phyloP scores from a whole-genome alignment of 129 eudicot genomes.

The Pittosporum tobira region DNA sequence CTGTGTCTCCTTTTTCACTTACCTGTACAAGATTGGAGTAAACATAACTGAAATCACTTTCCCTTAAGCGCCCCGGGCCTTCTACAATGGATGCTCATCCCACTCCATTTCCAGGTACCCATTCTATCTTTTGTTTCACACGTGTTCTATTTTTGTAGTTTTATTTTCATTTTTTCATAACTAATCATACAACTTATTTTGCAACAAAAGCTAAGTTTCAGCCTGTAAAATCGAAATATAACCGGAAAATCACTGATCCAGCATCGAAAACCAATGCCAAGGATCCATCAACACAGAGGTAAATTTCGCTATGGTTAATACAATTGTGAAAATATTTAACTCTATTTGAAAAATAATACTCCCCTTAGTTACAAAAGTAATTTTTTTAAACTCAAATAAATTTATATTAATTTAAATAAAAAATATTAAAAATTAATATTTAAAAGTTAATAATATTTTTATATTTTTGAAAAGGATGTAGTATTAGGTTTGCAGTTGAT shows the following conservation, averaged over 20 bases:
- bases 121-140: not conserved
- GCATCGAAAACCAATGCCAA: conserved; percentile 16
- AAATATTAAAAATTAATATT: too few species aligned
- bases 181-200: not conserved
- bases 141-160: not conserved
- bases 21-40: too few species aligned
- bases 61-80: not conserved
- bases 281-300: conserved; percentile 27
- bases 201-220: conserved; percentile 25
- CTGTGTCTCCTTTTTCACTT: not conserved
- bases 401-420: too few species aligned
- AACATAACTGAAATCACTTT: too few species aligned
- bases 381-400: too few species aligned
- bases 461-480: too few species aligned
- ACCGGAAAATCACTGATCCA: conserved; percentile 16
- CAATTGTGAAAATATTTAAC: too few species aligned
- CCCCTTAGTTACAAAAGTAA: too few species aligned
- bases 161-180: not conserved
- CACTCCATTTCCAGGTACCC: conserved; percentile 49
- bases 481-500: too few species aligned
- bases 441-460: too few species aligned
- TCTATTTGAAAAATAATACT: too few species aligned
- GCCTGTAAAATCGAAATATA: conserved; percentile 28
- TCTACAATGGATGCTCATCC: conserved; percentile 34
- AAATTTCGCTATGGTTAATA: too few species aligned